Base-by-base conservation (phyloP, 768 basidiomycete species). In the Cubamyces lactineus region DNA sequence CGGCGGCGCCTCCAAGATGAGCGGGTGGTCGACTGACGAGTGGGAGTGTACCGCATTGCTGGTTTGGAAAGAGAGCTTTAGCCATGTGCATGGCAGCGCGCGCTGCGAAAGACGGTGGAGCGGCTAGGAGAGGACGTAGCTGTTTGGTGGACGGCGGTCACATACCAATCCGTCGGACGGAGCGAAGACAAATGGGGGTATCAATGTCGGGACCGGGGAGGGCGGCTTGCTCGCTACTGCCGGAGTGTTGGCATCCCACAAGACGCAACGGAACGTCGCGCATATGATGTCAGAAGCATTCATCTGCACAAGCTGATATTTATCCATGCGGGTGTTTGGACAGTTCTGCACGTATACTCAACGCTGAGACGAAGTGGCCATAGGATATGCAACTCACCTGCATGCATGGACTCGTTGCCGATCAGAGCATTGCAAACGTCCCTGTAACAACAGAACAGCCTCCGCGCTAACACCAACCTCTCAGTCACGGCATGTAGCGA, bases 71-170 rank as follows among this genome's bases (percentile, higher is more conserved):
- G 11, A 38, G 26, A 46, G 43, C 5, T 38, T 34, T 23, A 47
- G 43, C 43, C 43, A 47, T 56, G 54, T 30, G 54, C 43, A 16
- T 34, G 34, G 34, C 34, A 34, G 11, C 34, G 5, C 21, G 3
- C 2, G 43, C 54, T 21, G 54, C 30, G 15, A 16, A 9, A 39
- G 28, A 2, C 12, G 5, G 43, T 15, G 23, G 16, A 43, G 24
- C 41, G 12, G 3, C 9, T 16, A n/a, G 28, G 3, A 41, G 30
- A 28, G 41, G 45, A 30, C 8, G 28, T 24, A 15, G 4, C 54
- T 46, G 28, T 56, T n/a, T 41, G 43, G 43, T 48, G 34, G 46
- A 41, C 30, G 38, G 57, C 19, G 38, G 48, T 58, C 57, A 41
- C 57, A 58, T 58, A 58, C 57, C 57, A 17, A 17, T 5, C 34